Conservation (phyloP, 2,329 filamentous ascomycete genomes). For the Neocatenulostroma microsporum region DNA sequence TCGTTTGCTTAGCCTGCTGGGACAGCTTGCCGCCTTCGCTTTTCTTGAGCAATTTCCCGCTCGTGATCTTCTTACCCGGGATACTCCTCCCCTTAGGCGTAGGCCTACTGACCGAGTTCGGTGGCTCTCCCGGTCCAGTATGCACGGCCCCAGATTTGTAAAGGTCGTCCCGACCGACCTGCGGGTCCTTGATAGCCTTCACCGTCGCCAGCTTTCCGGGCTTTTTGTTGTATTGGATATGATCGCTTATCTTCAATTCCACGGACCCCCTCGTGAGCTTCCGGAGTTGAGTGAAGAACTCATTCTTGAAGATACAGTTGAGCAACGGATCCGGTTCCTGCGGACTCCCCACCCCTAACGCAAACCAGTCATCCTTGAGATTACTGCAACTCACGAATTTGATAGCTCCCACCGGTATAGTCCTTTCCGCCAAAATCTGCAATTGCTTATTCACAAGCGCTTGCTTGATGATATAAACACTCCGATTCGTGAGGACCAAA, state of each 20-base stretch:
- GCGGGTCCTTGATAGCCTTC: constrained; percentile 83
- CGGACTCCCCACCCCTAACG: constrained; percentile 77
- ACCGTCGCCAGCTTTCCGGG: constrained; percentile 83
- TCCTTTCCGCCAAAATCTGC: constrained; percentile 71
- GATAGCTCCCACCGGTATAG: constrained; percentile 76
- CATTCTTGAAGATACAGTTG: constrained; percentile 91
- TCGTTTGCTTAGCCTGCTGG: constrained; percentile 43
- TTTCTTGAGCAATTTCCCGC: constrained; percentile 76
- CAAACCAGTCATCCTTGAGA: constrained; percentile 93
- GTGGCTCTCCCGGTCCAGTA: constrained; percentile 72
- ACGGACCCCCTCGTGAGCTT: constrained; percentile 70
- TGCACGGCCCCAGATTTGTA: constrained; percentile 95
- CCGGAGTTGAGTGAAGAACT: constrained; percentile 89
- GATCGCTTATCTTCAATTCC: constrained; percentile 72
- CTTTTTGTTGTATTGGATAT: constrained; percentile 95
- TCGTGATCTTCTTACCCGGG: constrained; percentile 81
- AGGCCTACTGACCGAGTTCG: constrained; percentile 72
- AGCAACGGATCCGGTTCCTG: constrained; percentile 91
- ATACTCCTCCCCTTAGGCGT: constrained; percentile 83
- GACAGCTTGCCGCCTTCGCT: constrained; percentile 68
- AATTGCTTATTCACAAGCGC: constrained; percentile 72
- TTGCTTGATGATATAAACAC: constrained; percentile 84
- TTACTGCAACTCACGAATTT: constrained; percentile 78
- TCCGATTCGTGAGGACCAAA: constrained; percentile 69
- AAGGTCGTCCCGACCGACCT: constrained; percentile 61